Conservation (phyloP, 768 basidiomycete species). For the Amanita jacksonii region DNA sequence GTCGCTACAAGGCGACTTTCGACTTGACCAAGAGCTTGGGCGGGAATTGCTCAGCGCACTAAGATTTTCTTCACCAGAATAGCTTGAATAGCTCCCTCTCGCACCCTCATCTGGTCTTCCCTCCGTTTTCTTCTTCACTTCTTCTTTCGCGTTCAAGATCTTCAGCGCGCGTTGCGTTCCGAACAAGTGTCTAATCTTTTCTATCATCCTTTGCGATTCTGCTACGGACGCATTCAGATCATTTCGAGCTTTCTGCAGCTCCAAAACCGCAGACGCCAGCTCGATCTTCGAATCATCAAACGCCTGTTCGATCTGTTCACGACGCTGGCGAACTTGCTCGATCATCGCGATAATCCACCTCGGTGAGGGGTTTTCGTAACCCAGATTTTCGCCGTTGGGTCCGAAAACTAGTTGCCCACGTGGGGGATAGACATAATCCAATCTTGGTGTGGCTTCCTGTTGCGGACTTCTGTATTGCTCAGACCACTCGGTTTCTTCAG, state of each 20-base stretch:
- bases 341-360: conserved; percentile 5
- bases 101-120: not conserved
- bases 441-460: not conserved
- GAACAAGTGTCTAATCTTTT: not conserved
- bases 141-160: not conserved
- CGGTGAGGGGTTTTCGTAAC: not conserved
- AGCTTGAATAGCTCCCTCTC: not conserved
- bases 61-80: not conserved
- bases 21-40: not conserved
- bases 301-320: not conserved
- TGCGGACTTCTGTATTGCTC: too few species aligned
- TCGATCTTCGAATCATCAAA: conserved; percentile 3
- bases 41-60: not conserved
- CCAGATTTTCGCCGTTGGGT: not conserved
- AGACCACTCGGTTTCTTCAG: not conserved
- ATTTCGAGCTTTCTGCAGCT: conserved; percentile 6
- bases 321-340: conserved; percentile 1
- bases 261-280: not conserved
- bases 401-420: not conserved
- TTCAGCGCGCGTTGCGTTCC: not conserved
- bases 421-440: conserved; percentile 6
- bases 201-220: not conserved
- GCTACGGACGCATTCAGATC: not conserved
- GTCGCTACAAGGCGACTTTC: not conserved
- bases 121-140: not conserved